Evolutionary conservation across 208 protist species (phyloP).

Genomic region (Vickermania spadyakhi): DNA sequence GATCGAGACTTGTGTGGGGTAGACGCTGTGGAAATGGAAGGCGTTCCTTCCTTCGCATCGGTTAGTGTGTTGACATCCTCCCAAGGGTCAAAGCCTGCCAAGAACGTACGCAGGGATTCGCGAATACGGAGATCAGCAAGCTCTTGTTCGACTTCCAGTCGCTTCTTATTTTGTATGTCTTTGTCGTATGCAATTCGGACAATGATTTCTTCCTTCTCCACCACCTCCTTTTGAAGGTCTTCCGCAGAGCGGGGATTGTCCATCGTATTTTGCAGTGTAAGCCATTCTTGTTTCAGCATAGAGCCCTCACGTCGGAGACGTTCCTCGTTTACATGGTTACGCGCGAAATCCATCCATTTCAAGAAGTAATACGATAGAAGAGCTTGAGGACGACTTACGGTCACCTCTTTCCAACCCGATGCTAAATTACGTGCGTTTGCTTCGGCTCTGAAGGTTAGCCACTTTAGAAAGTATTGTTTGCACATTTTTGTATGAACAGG

Average conservation of each 20-base stretch:
- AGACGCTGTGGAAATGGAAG: neutral
- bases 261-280: slow-evolving; percentile 24
- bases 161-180: slow-evolving; percentile 6
- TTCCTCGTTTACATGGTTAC: slow-evolving; percentile 18
- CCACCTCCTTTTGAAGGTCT: slow-evolving; percentile 15
- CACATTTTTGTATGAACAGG: slow-evolving; percentile 3
- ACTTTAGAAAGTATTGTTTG: slow-evolving; percentile 20
- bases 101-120: slow-evolving; percentile 15
- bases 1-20: neutral
- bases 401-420: neutral
- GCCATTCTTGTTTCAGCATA: slow-evolving; percentile 53
- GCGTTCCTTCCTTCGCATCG: neutral
- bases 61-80: neutral
- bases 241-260: slow-evolving; percentile 18
- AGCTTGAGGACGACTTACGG: slow-evolving; percentile 1
- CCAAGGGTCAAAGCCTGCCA: slow-evolving; percentile 14
- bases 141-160: slow-evolving; percentile 9
- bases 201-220: slow-evolving; percentile 14
- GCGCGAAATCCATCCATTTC: slow-evolving; percentile 39
- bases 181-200: slow-evolving; percentile 13
- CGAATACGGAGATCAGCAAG: slow-evolving; percentile 13
- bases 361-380: slow-evolving; percentile 32
- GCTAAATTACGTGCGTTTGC: neutral
- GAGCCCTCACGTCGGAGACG: slow-evolving; percentile 33
- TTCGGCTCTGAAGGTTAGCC: slow-evolving; percentile 11